Conservation (phyloP, 2,329 filamentous ascomycete genomes). For the Paecilomyces formosus region DNA sequence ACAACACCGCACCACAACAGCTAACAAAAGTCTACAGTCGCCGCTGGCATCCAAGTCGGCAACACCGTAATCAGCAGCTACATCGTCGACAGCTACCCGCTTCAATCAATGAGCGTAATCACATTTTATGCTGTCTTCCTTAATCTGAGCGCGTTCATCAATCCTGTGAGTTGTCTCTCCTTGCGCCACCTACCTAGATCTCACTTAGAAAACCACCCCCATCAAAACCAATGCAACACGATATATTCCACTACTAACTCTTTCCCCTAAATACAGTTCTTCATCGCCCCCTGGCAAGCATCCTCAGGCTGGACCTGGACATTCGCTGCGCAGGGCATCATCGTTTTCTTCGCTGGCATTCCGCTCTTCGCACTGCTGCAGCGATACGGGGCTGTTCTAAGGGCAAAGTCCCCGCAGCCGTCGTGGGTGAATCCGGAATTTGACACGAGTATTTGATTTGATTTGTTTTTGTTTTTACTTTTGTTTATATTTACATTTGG, state of each 20-base stretch:
- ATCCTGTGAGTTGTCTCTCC: slow-evolving; percentile 25
- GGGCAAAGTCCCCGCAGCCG: slow-evolving; percentile 30
- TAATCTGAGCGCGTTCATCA: slow-evolving; percentile 43
- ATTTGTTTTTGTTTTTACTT: too few species aligned
- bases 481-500: too few species aligned
- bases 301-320: slow-evolving; percentile 45
- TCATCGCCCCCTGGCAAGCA: slow-evolving; percentile 44
- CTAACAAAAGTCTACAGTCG: slow-evolving; percentile 30
- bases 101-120: slow-evolving; percentile 48
- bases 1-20: neutral
- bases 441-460: slow-evolving; percentile 8
- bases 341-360: slow-evolving; percentile 35
- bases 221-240: neutral
- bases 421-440: slow-evolving; percentile 42
- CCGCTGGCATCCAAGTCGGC: slow-evolving; percentile 49
- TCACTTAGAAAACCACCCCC: neutral
- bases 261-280: slow-evolving; percentile 30
- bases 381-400: slow-evolving; percentile 30
- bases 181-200: neutral
- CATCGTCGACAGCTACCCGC: slow-evolving; percentile 49
- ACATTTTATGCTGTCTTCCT: slow-evolving; percentile 50
- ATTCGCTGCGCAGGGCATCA: slow-evolving; percentile 42
- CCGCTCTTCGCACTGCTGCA: slow-evolving; percentile 34
- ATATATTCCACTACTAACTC: too few species aligned
- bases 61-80: slow-evolving; percentile 49